These are phyloP conservation scores for Tetrapisispora pingtungensis DNA, from an alignment of 805 yeast species.

Conservation along the genomic window DNA sequence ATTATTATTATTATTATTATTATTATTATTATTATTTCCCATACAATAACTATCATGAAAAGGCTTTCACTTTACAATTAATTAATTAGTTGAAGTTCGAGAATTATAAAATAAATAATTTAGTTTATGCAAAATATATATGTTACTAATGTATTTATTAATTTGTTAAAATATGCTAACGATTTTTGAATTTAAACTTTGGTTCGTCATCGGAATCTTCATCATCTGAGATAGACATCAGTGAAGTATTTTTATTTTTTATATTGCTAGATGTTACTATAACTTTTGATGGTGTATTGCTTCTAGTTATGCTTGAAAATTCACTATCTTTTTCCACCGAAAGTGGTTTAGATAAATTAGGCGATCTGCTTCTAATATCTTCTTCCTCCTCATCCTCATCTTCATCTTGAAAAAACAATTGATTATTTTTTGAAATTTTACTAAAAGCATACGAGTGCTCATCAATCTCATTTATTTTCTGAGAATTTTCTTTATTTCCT, in stretches of 20 bases:
- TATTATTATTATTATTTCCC: too few relatives aligned
- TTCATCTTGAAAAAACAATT: background rate
- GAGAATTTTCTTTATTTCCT: background rate
- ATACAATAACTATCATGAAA: too few relatives aligned
- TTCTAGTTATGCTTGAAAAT: background rate
- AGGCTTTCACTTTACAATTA: too few relatives aligned
- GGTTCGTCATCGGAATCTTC: conserved; percentile 29
- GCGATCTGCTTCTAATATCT: background rate
- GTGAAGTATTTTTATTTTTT: too few relatives aligned
- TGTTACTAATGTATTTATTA: background rate
- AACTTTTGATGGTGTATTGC: background rate
- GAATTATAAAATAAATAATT: too few relatives aligned
- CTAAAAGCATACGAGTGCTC: conserved; percentile 4
- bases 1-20: too few relatives aligned
- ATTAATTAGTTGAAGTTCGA: too few relatives aligned
- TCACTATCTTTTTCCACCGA: background rate
- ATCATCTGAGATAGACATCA: conserved; percentile 8
- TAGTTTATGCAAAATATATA: background rate
- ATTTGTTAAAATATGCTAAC: background rate
- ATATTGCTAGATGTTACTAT: background rate
- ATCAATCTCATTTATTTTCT: conserved; percentile 1
- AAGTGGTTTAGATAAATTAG: background rate
- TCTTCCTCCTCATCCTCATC: conserved; percentile 1
- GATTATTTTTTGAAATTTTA: background rate
- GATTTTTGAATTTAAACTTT: conserved; percentile 28